These are phyloP conservation scores for Epichloe elymi DNA, from an alignment of 2,329 filamentous ascomycete genomes.

Conservation along the genomic window DNA sequence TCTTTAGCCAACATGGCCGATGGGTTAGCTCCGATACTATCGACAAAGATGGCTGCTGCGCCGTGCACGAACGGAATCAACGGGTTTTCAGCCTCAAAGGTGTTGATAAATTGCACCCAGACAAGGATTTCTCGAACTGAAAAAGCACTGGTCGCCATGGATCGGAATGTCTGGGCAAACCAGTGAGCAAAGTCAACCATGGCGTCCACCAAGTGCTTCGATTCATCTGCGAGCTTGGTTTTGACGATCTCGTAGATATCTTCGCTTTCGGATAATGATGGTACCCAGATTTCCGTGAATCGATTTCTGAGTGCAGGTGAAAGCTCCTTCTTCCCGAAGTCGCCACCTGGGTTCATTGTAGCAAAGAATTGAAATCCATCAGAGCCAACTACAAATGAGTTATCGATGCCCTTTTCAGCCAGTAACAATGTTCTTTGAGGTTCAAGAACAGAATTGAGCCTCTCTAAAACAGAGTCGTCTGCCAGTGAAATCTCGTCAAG, in stretches of 20 bases:
- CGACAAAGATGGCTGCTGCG: conserved; percentile 89
- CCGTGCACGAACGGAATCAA: conserved; percentile 55
- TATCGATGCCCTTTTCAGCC: conserved; percentile 80
- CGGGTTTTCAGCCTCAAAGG: conserved; percentile 34
- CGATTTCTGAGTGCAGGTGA: conserved; percentile 90
- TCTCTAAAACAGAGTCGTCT: conserved; percentile 91
- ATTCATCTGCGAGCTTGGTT: conserved; percentile 51
- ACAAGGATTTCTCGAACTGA: conserved; percentile 86
- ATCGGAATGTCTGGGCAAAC: conserved; percentile 76
- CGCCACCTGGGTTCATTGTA: conserved; percentile 97
- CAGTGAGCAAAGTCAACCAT: conserved; percentile 85
- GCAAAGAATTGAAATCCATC: conserved; percentile 90
- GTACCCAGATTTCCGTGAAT: conserved; percentile 98
- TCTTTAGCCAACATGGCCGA: conserved; percentile 71
- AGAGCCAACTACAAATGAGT: conserved; percentile 64
- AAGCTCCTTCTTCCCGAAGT: conserved; percentile 95
- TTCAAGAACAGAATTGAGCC: conserved; percentile 92
- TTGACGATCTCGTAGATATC: conserved; percentile 81
- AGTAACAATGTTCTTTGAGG: conserved; percentile 73
- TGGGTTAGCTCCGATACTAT: conserved; percentile 89
- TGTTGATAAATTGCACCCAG: conserved; percentile 89
- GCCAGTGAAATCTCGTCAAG: conserved; percentile 96
- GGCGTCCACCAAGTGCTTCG: conserved; percentile 44
- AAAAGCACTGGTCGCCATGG: conserved; percentile 60
- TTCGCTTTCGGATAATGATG: conserved; percentile 67